Evolutionary conservation across 2,329 filamentous ascomycete species (phyloP), one percentile per base, ranked within the genome.

Genomic region (Metarhizium guizhouense): DNA sequence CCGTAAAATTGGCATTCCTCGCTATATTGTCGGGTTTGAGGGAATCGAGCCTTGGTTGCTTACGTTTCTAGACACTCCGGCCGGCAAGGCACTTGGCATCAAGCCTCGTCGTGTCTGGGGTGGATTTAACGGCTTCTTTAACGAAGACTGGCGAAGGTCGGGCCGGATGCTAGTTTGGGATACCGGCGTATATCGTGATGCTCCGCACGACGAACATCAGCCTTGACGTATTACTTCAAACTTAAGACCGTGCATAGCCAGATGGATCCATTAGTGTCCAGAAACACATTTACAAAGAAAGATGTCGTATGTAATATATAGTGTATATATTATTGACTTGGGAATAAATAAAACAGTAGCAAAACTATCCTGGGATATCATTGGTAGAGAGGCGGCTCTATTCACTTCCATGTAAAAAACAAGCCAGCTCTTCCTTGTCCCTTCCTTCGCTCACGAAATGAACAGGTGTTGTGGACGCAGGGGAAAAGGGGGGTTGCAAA

Each of bases 81-180:
- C 71, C 29, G 74, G 74, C 1, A 67, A 63, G n/a, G 65, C 68
- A 0, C 68, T 77, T 32, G 74, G 72, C 3, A 70, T 78, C n/a
- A 60, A 62, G 55, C 63, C 80, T 10, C 72, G 58, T 13, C 74
- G 75, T 59, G 78, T 76, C 7, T 86, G 82, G 83, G 70, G 72
- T 43, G 76, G 72, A 3, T 82, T 77, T 68, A 86, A 86, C 63
- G 83, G 81, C 11, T 69, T 82, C 51, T 85, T 84, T 65, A 82
- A 81, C 59, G 83, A 86, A 65, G 83, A 86, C 64, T 76, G 72
- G 69, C 72, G 82, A 54, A 74, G 83, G 55, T 66, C 71, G 2
- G 83, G 83, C 1, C 72, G 74, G 58, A 71, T 86, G 60, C 72
- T 85, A 32, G 80, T 86, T 18, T 86, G 83, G 83, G 76, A 81